Conservation (phyloP, 2,329 filamentous ascomycete species). For the Xylariaceae sp. region DNA sequence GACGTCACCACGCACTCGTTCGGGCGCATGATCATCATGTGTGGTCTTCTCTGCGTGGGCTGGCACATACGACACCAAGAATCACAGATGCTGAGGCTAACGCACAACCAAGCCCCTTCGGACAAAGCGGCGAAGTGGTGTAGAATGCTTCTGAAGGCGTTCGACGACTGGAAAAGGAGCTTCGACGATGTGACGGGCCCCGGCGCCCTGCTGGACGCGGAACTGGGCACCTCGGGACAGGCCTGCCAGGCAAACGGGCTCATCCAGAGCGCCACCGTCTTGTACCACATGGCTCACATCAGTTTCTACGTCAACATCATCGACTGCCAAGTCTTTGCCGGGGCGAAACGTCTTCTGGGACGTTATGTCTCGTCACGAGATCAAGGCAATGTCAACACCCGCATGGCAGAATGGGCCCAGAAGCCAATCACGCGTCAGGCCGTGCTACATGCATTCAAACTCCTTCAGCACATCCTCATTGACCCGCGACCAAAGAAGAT, state of each 20-base stretch:
- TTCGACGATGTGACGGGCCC: slow-evolving; percentile 64
- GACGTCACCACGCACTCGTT: slow-evolving; percentile 82
- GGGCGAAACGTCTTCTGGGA: slow-evolving; percentile 70
- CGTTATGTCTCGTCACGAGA: slow-evolving; percentile 73
- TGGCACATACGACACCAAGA: slow-evolving; percentile 90
- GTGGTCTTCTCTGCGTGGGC: slow-evolving; percentile 79
- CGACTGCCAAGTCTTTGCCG: slow-evolving; percentile 84
- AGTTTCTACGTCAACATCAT: slow-evolving; percentile 83
- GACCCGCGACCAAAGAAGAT: slow-evolving; percentile 38
- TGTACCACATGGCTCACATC: slow-evolving; percentile 86
- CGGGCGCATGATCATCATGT: slow-evolving; percentile 85
- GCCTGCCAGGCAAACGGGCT: slow-evolving; percentile 55
- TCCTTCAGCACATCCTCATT: slow-evolving; percentile 70
- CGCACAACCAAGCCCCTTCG: slow-evolving; percentile 55
- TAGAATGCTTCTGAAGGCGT: slow-evolving; percentile 67
- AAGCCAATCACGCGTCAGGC: slow-evolving; percentile 72
- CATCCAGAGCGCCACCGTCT: slow-evolving; percentile 71
- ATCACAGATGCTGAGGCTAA: slow-evolving; percentile 75
- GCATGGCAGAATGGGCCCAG: slow-evolving; percentile 76
- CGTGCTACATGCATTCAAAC: slow-evolving; percentile 76
- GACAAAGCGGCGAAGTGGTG: slow-evolving; percentile 70
- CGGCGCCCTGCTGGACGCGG: slow-evolving; percentile 31
- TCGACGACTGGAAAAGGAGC: slow-evolving; percentile 81
- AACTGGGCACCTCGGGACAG: slow-evolving; percentile 35
- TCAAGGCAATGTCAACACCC: slow-evolving; percentile 63